Evolutionary conservation across 805 yeast genomes (phyloP).

Genomic region (Sugiyamaella floridensis): DNA sequence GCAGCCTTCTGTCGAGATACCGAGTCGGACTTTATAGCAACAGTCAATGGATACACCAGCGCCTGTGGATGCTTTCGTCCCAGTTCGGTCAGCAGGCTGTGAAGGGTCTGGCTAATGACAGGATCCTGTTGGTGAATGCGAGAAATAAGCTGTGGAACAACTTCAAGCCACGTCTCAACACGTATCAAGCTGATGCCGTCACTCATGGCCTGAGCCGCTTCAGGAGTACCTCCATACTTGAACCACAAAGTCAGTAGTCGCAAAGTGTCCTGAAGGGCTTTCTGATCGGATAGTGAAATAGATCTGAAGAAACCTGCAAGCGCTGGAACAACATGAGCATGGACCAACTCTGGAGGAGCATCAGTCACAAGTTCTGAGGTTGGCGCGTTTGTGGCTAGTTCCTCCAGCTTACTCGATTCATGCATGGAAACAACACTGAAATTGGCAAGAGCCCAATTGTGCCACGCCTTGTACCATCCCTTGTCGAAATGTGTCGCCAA

Average conservation of each 20-base stretch:
- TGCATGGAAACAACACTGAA: constrained; percentile 75
- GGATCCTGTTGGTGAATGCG: constrained; percentile 94
- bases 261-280: constrained; percentile 86
- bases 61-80: constrained; percentile 98
- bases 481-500: constrained; percentile 92
- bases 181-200: constrained; percentile 87
- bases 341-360: constrained; percentile 41
- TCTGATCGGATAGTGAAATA: constrained; percentile 76
- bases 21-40: constrained; percentile 91
- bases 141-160: constrained; percentile 90
- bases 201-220: constrained; percentile 81
- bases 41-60: constrained; percentile 87
- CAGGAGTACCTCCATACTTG: constrained; percentile 88
- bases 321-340: constrained; percentile 90
- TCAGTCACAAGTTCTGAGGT: neutral
- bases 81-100: constrained; percentile 73
- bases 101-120: constrained; percentile 69
- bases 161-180: constrained; percentile 92
- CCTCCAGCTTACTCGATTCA: constrained; percentile 11
- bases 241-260: constrained; percentile 91
- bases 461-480: constrained; percentile 98
- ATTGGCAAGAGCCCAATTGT: constrained; percentile 97
- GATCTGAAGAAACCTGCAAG: constrained; percentile 94
- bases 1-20: constrained; percentile 89
- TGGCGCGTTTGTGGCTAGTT: constrained; percentile 21